Base-by-base conservation (phyloP, 2,329 filamentous ascomycete species). In the Xylariaceae sp. region DNA sequence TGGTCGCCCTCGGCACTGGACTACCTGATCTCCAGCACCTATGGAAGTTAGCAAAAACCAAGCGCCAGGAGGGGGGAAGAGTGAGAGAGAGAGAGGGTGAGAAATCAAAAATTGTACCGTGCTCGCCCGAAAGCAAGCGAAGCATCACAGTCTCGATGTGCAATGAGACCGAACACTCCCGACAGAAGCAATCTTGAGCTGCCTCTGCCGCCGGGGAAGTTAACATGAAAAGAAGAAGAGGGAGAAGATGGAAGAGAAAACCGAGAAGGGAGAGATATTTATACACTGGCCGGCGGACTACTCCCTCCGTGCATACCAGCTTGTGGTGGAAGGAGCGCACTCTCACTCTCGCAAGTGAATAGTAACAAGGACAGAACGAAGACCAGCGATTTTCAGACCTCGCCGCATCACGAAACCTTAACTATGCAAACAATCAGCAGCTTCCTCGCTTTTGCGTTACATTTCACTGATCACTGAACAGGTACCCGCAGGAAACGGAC, bases 1-100 rank as follows among this genome's bases (percentile, higher is more conserved):
- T 50, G 39, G 51, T 54, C 51, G 43, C 26, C 51, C 51, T 54
- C 51, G 43, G 43, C n/a, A 23, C 40, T 17, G 31, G 23, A 36
- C 6, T 16, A 7, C 33, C 33, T 16, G 8, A 11, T 6, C 33
- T 7, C 8, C 33, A 47, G 34, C 43, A 45, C 41, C 51, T 54
- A 54, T 56, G 45, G 45, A n/a, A 56, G 53, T 45, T 50, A 47
- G 43, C 26, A 48, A 17, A 26, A 34, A 39, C 21, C 33, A 19
- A 44, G 17, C 37, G 14, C 40, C 26, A 44, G 44, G 44, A n/a
- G 53, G 46, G 17, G 39, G 16, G 19, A 37, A 44, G 36, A 33
- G 29, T 9, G 40, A 34, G 26, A 37, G 21, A 23, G 29, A 17
- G 17, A 28, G 51, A 33, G 40, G 26, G 14, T 31, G 28, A 31